A percentile compares a stretch with the other conserved stretches of the same genome.
Conservation (phyloP, 1,284 basidiomycete species). For the Microbotryum violaceum region DNA sequence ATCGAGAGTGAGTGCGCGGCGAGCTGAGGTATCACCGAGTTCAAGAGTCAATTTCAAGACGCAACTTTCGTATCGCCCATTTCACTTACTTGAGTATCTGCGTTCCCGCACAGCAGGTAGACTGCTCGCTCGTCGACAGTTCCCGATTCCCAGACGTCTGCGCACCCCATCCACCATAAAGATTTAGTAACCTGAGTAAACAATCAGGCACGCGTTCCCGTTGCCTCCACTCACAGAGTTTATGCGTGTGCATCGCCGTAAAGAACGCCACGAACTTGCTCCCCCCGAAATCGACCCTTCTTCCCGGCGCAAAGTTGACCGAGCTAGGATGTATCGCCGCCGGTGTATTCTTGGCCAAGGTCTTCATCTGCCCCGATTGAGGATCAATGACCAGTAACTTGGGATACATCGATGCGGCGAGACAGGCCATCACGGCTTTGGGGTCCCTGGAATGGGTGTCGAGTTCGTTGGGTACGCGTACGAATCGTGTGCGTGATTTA, state of each 20-base stretch:
- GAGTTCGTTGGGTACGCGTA: conserved; percentile 62
- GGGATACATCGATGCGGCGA: conserved; percentile 83
- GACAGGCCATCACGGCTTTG: conserved; percentile 67
- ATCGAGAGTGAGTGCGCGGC: conserved; percentile 64
- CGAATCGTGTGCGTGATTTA: conserved; percentile 58
- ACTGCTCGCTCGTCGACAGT: conserved; percentile 79
- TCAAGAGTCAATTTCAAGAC: not conserved
- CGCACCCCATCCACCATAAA: no score
- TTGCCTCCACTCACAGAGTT: conserved; percentile 50
- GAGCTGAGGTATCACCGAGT: conserved; percentile 47
- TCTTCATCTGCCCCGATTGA: conserved; percentile 56
- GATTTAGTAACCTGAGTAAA: no score
- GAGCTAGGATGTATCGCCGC: conserved; percentile 88
- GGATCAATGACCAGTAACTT: conserved; percentile 72
- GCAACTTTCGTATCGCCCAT: not conserved
- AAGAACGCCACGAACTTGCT: conserved; percentile 73
- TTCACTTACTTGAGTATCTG: conserved; percentile 59
- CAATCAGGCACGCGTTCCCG: not conserved
- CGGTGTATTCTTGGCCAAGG: conserved; percentile 76
- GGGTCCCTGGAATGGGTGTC: conserved; percentile 59
- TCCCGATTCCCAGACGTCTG: conserved; percentile 87
- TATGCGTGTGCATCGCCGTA: conserved; percentile 86
- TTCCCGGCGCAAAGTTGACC: conserved; percentile 62
- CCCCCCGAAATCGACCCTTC: conserved; percentile 59
- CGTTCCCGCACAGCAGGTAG: conserved; percentile 80